Percentiles rank a stretch among this genome's conserved stretches.
These are phyloP conservation scores for Aspergillus texensis DNA, from an alignment of 2,329 filamentous ascomycete species.

Conservation along the genomic window DNA sequence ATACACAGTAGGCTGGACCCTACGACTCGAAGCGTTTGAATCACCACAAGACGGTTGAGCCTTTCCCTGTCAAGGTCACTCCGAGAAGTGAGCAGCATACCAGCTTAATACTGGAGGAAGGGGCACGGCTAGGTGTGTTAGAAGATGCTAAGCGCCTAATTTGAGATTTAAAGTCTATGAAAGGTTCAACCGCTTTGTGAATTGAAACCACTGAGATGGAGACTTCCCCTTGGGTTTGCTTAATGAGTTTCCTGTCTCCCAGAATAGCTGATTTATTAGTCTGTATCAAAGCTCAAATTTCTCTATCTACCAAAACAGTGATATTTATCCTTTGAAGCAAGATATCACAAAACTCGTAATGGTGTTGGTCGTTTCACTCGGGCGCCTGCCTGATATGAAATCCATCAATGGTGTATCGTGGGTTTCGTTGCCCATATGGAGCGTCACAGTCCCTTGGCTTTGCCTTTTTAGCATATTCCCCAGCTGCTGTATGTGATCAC, in stretches of 20 bases:
- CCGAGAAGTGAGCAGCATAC: constrained; percentile 10
- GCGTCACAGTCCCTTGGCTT: constrained; percentile 5
- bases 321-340: no score
- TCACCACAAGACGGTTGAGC: constrained; percentile 27
- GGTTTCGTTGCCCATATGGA: constrained; percentile 22
- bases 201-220: no score
- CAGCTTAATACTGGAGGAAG: constrained; percentile 5
- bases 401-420: constrained; percentile 29
- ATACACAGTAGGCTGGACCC: constrained; percentile 18
- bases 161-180: no score
- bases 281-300: no score
- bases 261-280: no score
- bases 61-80: constrained; percentile 31
- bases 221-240: no score
- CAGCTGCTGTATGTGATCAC: constrained; percentile 23
- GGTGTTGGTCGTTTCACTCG: no score
- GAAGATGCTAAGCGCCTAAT: not conserved
- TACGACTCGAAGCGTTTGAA: constrained; percentile 22
- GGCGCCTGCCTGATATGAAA: constrained; percentile 7
- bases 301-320: no score
- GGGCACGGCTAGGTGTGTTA: not conserved
- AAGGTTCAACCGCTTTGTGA: no score
- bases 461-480: constrained; percentile 10
- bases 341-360: no score
- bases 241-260: accelerated